Base-by-base conservation (phyloP, 805 yeast species). In the Lipomyces sp. region DNA sequence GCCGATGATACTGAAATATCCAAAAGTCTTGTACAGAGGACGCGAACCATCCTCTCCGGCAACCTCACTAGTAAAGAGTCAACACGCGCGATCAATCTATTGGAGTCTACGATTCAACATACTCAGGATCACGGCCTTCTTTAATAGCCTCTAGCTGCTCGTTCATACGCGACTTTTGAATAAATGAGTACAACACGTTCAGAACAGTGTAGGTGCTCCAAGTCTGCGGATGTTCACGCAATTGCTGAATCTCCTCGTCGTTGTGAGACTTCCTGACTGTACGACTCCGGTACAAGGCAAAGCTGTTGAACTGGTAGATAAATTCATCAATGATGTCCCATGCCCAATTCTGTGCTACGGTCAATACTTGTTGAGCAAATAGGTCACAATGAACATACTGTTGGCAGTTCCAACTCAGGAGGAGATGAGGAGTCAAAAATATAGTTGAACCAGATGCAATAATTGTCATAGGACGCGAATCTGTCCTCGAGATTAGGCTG, bases 251-350 rank as follows among this genome's bases (percentile, higher is more conserved):
- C 72, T 83, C 85, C 72, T 82, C 85, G 35, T 73, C 67, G 59
- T 70, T 64, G 55, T 74, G 76, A 48, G 73, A 72, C 66, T 75
- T 77, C 64, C 75, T 68, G 53, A 79, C 72, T 56, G 77, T 73
- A 64, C 81, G 77, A 37, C 79, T 75, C 66, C 82, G 78, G 76
- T 78, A 82, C 59, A 78, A 73, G 59, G 82, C 77, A 65, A 81
- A 83, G 70, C 79, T 77, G 72, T 82, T 82, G 77, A 80, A 83
- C 74, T 83, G 85, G 71, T 83, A 83, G 73, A 83, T 82, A 73
- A 83, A 83, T 74, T 83, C 85, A 69, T 83, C 85, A 65, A 83
- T 77, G 65, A 83, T 81, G 63, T 83, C 85, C 85, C 85, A 83
- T 32, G 81, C 76, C 85, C 85, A 83, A 69, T 79, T 78, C 59